Evolutionary conservation across 192 early-diverging fungal species (phyloP).

Genomic region (Chytriomyces hyalinus): DNA sequence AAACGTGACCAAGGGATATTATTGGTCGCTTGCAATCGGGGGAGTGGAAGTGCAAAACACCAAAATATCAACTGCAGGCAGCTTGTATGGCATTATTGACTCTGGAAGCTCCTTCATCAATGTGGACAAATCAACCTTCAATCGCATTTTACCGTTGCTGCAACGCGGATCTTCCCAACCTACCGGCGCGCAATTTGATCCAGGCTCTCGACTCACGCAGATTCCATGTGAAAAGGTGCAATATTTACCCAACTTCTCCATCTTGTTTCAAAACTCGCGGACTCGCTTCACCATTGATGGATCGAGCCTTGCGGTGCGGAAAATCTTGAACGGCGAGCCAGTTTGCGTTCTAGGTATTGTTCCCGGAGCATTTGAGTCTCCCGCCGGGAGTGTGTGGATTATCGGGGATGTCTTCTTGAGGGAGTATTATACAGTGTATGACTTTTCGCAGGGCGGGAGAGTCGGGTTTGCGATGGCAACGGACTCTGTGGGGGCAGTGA

Average conservation of each 20-base stretch:
- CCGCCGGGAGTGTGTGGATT: neutral
- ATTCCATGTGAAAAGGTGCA: neutral
- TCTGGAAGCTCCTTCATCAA: slow-evolving; percentile 10
- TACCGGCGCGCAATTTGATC: neutral
- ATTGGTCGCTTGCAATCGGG: neutral
- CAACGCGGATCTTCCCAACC: neutral
- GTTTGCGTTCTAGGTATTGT: slow-evolving; percentile 3
- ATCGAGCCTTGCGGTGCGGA: neutral
- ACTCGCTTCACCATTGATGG: neutral
- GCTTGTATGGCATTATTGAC: neutral
- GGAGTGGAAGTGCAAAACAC: neutral
- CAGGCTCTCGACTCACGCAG: neutral
- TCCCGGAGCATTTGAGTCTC: neutral
- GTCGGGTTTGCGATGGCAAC: slow-evolving; percentile 10
- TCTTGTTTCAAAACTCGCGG: neutral
- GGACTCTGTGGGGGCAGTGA: neutral
- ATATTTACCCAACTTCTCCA: neutral
- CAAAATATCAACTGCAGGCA: neutral
- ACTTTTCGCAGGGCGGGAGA: slow-evolving; percentile 2
- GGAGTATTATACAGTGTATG: slow-evolving; percentile 9
- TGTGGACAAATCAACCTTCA: slow-evolving; percentile 7
- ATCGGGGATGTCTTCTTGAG: slow-evolving; percentile 5
- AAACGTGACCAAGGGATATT: neutral
- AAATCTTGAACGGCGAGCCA: neutral
- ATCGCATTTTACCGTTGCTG: neutral